Percentiles rank a stretch among this genome's conserved stretches.
Conservation (phyloP, 2,329 filamentous ascomycete species). For the Helotiales sp. region DNA sequence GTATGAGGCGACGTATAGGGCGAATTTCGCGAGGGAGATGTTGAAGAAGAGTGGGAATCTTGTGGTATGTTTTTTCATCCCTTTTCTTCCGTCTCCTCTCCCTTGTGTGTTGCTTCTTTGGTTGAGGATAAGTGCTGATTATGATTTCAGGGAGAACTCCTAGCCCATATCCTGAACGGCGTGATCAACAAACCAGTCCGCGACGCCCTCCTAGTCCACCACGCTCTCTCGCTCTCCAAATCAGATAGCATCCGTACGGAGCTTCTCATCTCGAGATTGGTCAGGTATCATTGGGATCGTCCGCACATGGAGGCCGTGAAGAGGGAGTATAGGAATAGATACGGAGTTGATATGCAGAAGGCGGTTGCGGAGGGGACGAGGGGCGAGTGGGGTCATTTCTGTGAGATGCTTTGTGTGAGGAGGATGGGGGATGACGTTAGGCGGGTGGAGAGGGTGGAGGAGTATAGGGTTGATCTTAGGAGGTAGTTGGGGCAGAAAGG, state of each 20-base stretch:
- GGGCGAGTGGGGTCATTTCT: constrained; percentile 77
- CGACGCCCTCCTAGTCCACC: constrained; percentile 86
- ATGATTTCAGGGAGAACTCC: constrained; percentile 74
- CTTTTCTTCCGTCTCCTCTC: not conserved
- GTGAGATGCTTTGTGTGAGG: constrained; percentile 65
- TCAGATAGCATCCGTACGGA: constrained; percentile 73
- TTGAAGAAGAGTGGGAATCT: constrained; percentile 88
- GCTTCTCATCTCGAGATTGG: constrained; percentile 81
- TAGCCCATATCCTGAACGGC: constrained; percentile 94
- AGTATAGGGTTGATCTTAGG: constrained; percentile 2
- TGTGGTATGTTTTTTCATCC: constrained; percentile 67
- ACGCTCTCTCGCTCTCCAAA: constrained; percentile 75
- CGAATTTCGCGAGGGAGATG: constrained; percentile 86
- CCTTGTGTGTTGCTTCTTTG: not conserved
- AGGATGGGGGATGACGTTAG: constrained; percentile 61
- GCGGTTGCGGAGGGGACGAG: constrained; percentile 76
- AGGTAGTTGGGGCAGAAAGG: not conserved
- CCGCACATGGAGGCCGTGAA: constrained; percentile 79
- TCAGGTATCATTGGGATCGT: constrained; percentile 91
- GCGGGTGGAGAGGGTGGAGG: constrained; percentile 36
- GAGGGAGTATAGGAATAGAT: constrained; percentile 75
- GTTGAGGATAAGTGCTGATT: not conserved
- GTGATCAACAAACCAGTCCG: constrained; percentile 94
- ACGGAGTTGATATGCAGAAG: constrained; percentile 71
- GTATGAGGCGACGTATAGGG: constrained; percentile 72